Evolutionary conservation across 768 basidiomycete genomes (phyloP), one percentile per base, ranked within the genome.

Genomic region (Mrakia hoshinonis): DNA sequence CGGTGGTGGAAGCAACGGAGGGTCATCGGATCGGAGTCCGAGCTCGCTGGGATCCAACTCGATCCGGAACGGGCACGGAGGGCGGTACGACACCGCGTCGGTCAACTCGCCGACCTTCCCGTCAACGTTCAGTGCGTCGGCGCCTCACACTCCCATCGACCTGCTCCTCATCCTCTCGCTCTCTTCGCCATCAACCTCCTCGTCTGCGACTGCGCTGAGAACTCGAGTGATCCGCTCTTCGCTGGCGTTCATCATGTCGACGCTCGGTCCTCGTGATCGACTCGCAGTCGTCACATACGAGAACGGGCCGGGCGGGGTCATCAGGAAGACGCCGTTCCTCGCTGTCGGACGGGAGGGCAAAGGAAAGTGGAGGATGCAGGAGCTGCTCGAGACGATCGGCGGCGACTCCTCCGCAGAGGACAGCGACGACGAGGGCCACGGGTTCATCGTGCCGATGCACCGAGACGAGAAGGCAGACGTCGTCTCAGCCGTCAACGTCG

Each of bases 401-500:
- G 34, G 47, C 2, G 76, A 77, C 46, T 49, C 76, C 3, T 73
- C 70, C 4, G 73, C 74, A 73, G 80, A 76, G 79, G 73, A 80
- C 61, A 36, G 51, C 38, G 75, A 79, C 31, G 74, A 73, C 18
- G 29, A 63, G 39, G 88, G 87, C 72, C 86, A 87, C 74, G 84
- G 85, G 72, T 85, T 85, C 74, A 79, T 88, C 78, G 86, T 91
- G 24, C 83, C 87, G 72, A 86, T 86, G 18, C 86, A 86, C 71
- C 88, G 88, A 77, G 94, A 97, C 22, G 94, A 97, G 80, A 91
- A 93, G 81, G 91, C 91, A 34, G 95, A 96, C 79, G 95, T 99
- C 22, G 92, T 98, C 29, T 95, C 94, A 13, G 96, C 94, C n/a
- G 91, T 97, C 70, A 99, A 99, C 78, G 89, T 95, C 76, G 92